Percentiles rank a stretch among this genome's conserved stretches.
phyloP scores from a whole-genome alignment of 2,329 filamentous ascomycete species.

The Coniochaeta sp. region DNA sequence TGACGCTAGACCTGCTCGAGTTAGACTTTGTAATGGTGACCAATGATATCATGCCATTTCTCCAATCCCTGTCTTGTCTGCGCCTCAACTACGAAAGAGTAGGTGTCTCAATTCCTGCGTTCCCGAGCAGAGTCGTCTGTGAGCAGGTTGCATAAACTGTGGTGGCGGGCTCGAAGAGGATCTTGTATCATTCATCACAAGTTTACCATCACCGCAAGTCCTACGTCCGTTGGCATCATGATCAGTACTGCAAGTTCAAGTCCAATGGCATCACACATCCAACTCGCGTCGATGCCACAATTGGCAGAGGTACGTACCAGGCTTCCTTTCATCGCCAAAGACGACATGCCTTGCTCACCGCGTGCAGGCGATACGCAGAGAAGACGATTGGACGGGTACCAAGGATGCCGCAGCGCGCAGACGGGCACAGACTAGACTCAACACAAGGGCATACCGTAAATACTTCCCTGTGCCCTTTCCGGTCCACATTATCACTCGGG shows the following conservation, averaged over 20 bases:
- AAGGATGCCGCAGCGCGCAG: constrained; percentile 32
- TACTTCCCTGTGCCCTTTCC: constrained; percentile 6
- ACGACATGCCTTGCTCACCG: neutral
- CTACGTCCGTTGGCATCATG: neutral
- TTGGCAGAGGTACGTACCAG: constrained; percentile 27
- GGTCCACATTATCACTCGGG: neutral
- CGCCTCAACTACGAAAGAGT: neutral
- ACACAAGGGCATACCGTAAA: constrained; percentile 35
- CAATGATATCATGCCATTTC: constrained; percentile 1
- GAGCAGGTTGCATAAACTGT: neutral
- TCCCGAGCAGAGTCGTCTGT: neutral
- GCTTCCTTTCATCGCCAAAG: constrained; percentile 6
- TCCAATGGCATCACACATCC: constrained; percentile 14
- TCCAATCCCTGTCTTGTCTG: neutral
- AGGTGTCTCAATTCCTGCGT: neutral
- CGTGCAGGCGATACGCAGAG: constrained; percentile 24
- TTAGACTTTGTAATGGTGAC: neutral
- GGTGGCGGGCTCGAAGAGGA: neutral
- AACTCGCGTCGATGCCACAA: constrained; percentile 25
- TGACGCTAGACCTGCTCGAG: constrained; percentile 18
- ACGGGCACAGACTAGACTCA: constrained; percentile 34
- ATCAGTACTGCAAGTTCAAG: neutral
- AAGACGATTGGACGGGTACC: constrained; percentile 39
- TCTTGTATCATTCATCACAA: neutral
- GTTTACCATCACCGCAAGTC: neutral